phyloP scores from a whole-genome alignment of 345 rosid genomes.

The Noccaea caerulescens region DNA sequence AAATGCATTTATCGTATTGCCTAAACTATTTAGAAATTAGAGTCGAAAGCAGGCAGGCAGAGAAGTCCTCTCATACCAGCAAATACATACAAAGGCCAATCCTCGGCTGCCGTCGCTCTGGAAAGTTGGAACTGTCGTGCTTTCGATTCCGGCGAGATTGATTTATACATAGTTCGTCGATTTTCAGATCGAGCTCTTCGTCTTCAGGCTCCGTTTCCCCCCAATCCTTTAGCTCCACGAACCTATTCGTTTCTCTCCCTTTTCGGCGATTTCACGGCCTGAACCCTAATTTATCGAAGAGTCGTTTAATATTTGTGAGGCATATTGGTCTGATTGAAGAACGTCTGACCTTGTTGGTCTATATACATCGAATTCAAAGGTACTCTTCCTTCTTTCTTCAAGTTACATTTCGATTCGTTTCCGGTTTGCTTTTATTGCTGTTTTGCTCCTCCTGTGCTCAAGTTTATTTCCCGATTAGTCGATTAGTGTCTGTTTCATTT shows the following conservation, averaged over 20 bases:
- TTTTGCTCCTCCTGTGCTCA: neutral
- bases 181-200: slow-evolving; percentile 11
- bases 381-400: slow-evolving; percentile 10
- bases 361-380: slow-evolving; percentile 10
- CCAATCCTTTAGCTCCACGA: neutral
- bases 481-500: neutral
- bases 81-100: neutral
- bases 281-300: slow-evolving; percentile 37
- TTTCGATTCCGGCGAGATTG: slow-evolving; percentile 30
- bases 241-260: slow-evolving; percentile 18
- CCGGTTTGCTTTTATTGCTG: slow-evolving; percentile 4
- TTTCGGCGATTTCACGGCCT: slow-evolving; percentile 14
- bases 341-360: slow-evolving; percentile 3
- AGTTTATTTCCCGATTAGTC: neutral
- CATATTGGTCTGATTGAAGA: slow-evolving; percentile 10
- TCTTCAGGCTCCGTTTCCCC: slow-evolving; percentile 13
- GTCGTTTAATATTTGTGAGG: neutral
- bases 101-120: slow-evolving; percentile 3
- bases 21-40: slow-evolving; percentile 17
- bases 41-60: slow-evolving; percentile 1
- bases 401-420: slow-evolving; percentile 11
- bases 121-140: slow-evolving; percentile 31
- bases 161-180: neutral
- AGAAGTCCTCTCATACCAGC: neutral
- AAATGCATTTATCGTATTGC: neutral